Conservation (phyloP, 176 grass and related monocot species). For the Oryza glaberrima region DNA sequence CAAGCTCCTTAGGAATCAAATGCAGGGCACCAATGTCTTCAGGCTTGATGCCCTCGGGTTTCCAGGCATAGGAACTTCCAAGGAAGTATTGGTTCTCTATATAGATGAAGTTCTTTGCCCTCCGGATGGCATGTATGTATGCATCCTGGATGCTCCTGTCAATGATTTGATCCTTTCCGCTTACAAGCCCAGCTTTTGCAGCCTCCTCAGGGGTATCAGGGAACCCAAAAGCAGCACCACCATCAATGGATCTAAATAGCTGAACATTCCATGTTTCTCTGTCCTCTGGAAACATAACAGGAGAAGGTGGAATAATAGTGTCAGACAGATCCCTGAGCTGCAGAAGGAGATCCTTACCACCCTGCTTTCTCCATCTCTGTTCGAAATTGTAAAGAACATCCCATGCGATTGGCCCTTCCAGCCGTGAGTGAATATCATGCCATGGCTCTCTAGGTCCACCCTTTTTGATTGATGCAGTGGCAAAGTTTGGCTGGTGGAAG, state of each 20-base stretch:
- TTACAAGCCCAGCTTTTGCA: constrained; percentile 69
- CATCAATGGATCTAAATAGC: constrained; percentile 93
- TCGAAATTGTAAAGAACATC: constrained; percentile 80
- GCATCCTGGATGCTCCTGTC: constrained; percentile 88
- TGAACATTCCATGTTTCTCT: constrained; percentile 82
- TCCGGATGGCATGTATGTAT: constrained; percentile 74
- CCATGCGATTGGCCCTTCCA: constrained; percentile 70
- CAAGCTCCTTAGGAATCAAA: constrained; percentile 88
- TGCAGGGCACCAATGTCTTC: constrained; percentile 89
- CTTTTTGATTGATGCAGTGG: constrained; percentile 38
- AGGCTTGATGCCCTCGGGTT: constrained; percentile 62
- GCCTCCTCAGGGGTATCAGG: constrained; percentile 68
- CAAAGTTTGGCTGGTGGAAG: constrained; percentile 80
- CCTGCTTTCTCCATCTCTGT: constrained; percentile 74
- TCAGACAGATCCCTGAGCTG: constrained; percentile 64
- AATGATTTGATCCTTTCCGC: constrained; percentile 90
- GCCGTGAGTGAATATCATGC: constrained; percentile 69
- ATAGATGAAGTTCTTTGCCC: constrained; percentile 90
- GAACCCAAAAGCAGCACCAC: constrained; percentile 79
- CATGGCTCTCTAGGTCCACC: constrained; percentile 74
- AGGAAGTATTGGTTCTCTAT: constrained; percentile 96
- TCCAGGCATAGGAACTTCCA: constrained; percentile 81
- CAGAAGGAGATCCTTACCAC: constrained; percentile 65
- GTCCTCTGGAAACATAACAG: constrained; percentile 71
- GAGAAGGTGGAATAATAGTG: constrained; percentile 58